These are phyloP conservation scores for Taiozyma sp. DNA, from an alignment of 1,139 yeast genomes.

Conservation along the genomic window DNA sequence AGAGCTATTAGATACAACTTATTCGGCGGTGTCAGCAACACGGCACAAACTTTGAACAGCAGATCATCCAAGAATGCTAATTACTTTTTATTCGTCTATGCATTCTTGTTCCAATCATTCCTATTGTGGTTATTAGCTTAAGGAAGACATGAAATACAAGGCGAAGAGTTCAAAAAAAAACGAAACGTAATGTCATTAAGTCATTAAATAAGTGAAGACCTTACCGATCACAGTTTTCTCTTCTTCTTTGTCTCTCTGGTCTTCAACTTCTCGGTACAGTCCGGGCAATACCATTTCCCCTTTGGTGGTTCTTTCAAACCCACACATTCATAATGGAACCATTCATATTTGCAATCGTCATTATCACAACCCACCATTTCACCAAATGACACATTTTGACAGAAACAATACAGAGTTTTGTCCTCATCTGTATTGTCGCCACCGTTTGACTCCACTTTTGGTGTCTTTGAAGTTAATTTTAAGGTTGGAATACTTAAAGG, in stretches of 20 bases:
- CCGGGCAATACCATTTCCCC: constrained; percentile 91
- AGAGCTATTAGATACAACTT: constrained; percentile 80
- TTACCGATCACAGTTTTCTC: constrained; percentile 8
- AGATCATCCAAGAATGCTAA: constrained; percentile 78
- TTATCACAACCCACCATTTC: constrained; percentile 91
- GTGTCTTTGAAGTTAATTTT: neutral
- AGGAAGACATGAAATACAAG: neutral
- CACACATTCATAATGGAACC: constrained; percentile 79
- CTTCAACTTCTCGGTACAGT: constrained; percentile 40
- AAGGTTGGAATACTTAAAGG: constrained; percentile 1
- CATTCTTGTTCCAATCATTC: constrained; percentile 73
- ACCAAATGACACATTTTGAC: constrained; percentile 83
- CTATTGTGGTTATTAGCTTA: constrained; percentile 49
- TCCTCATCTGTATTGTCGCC: constrained; percentile 53
- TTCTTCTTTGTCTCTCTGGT: constrained; percentile 15
- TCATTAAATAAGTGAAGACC: neutral
- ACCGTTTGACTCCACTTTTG: constrained; percentile 6
- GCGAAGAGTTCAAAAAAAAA: neutral
- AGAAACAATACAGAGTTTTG: constrained; percentile 71
- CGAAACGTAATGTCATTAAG: constrained; percentile 1
- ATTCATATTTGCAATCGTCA: constrained; percentile 76
- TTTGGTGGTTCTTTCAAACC: constrained; percentile 81
- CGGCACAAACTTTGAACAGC: constrained; percentile 52
- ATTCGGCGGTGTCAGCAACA: constrained; percentile 53
- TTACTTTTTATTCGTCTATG: constrained; percentile 81